Conservation (phyloP, 2,329 filamentous ascomycete species). For the Aspergillus sp. region DNA sequence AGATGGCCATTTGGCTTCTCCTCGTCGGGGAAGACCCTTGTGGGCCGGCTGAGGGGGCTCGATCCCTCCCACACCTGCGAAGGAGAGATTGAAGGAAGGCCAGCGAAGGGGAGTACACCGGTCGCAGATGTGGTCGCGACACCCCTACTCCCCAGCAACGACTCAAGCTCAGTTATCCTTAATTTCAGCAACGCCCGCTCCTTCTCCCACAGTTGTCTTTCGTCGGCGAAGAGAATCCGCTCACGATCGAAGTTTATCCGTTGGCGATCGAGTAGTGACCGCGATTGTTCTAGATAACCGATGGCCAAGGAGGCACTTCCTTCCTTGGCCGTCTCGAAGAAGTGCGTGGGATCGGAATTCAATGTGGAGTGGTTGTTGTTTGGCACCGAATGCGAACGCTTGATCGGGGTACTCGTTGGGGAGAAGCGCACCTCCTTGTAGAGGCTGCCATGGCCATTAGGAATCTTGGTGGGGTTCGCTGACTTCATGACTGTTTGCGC, state of each 20-base stretch:
- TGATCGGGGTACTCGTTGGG: conserved; percentile 35
- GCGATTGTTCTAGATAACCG: conserved; percentile 43
- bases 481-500: conserved; percentile 25
- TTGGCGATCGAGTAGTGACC: conserved; percentile 39
- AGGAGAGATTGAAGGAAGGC: conserved; percentile 7
- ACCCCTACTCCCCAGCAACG: conserved; percentile 25
- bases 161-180: conserved; percentile 44
- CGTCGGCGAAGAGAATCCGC: conserved; percentile 41
- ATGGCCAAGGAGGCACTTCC: conserved; percentile 26
- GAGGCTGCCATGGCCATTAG: conserved; percentile 34
- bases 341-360: conserved; percentile 24
- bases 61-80: conserved; percentile 47
- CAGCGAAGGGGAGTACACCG: conserved; percentile 6
- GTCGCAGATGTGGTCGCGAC: conserved; percentile 12
- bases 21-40: conserved; percentile 45
- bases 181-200: conserved; percentile 43
- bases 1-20: conserved; percentile 25
- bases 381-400: conserved; percentile 41
- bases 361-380: conserved; percentile 34
- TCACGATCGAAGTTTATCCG: conserved; percentile 40
- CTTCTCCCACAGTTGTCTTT: conserved; percentile 45
- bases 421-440: conserved; percentile 47
- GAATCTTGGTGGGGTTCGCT: conserved; percentile 20
- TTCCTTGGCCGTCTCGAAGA: conserved; percentile 19
- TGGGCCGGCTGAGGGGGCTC: conserved; percentile 39